Conservation (phyloP, 768 basidiomycete species). For the Phylloporus scabripes region DNA sequence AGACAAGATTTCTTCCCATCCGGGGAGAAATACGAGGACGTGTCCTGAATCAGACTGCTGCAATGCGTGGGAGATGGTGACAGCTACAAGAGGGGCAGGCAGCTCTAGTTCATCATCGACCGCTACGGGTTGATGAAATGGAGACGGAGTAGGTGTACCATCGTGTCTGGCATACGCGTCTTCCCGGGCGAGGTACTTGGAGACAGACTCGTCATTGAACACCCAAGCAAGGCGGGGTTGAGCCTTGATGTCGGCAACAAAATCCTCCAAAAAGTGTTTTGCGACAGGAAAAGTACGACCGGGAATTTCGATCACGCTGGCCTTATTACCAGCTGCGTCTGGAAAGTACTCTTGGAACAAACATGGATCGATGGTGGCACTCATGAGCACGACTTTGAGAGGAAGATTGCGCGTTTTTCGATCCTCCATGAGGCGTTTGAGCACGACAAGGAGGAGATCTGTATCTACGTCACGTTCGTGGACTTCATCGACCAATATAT, state of each 20-base stretch:
- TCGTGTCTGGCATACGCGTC: conserved; percentile 14
- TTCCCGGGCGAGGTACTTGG: conserved; percentile 69
- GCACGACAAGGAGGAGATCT: conserved; percentile 81
- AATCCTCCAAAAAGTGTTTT: conserved; percentile 77
- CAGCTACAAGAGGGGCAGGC: conserved; percentile 75
- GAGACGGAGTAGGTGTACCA: background rate
- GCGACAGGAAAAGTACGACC: conserved; percentile 88
- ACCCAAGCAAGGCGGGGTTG: conserved; percentile 52
- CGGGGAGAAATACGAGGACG: conserved; percentile 87
- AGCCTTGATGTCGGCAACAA: conserved; percentile 45
- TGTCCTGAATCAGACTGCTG: conserved; percentile 73
- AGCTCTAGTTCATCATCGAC: conserved; percentile 63
- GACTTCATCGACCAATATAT: conserved; percentile 92
- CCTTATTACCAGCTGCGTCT: conserved; percentile 51
- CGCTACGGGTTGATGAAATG: conserved; percentile 9
- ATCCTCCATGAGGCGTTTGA: conserved; percentile 76
- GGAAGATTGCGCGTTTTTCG: conserved; percentile 64
- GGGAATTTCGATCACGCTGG: conserved; percentile 75
- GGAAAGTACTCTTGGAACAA: conserved; percentile 88
- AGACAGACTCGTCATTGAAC: conserved; percentile 61
- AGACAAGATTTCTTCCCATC: conserved; percentile 83
- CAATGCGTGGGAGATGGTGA: conserved; percentile 75
- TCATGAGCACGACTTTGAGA: conserved; percentile 89
- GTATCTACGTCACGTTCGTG: conserved; percentile 95
- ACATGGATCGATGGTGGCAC: conserved; percentile 88